Evolutionary conservation across 2,329 filamentous ascomycete genomes (phyloP).

Genomic region (Cladorrhinum sp.): DNA sequence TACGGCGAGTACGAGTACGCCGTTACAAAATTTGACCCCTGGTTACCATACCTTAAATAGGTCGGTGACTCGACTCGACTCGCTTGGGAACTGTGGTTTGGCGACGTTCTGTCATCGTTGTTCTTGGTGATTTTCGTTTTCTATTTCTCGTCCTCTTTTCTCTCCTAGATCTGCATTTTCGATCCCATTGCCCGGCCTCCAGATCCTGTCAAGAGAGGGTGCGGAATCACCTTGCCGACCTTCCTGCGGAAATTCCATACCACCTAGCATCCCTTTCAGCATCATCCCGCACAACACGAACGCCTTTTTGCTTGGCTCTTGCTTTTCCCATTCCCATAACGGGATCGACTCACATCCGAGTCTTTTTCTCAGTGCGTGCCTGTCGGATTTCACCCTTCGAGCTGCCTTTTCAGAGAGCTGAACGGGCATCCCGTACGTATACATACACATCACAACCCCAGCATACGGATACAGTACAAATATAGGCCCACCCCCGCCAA

Average conservation of each 20-base stretch:
- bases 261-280: neutral
- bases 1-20: too few species aligned
- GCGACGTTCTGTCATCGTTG: neutral
- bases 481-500: neutral
- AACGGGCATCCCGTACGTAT: neutral
- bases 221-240: neutral
- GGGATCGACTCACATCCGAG: neutral
- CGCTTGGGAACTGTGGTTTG: neutral
- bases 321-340: neutral
- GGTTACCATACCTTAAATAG: neutral
- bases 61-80: neutral
- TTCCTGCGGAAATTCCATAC: neutral
- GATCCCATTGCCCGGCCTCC: neutral
- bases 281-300: neutral
- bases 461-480: neutral
- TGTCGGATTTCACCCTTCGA: neutral
- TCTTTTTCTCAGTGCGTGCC: neutral
- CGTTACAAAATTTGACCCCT: neutral
- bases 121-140: neutral
- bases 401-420: neutral
- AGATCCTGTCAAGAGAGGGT: neutral
- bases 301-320: neutral
- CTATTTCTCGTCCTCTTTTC: neutral
- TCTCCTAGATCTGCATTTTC: neutral
- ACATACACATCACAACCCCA: neutral